Evolutionary conservation across 163 green algal species (phyloP).

Genomic region (Trebouxiophyceae sp.): DNA sequence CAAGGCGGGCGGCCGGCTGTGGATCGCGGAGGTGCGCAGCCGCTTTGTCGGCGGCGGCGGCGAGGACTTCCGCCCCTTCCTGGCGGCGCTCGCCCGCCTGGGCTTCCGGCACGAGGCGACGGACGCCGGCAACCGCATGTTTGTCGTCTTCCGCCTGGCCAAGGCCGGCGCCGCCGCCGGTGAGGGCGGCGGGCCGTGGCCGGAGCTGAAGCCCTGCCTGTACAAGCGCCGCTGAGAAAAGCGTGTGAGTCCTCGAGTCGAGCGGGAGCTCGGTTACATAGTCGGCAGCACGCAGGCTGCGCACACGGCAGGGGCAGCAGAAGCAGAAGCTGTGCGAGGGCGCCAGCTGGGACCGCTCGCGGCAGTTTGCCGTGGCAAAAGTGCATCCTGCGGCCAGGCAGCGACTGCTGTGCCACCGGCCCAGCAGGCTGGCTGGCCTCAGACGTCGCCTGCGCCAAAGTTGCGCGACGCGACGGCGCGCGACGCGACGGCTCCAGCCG

Average conservation of each 20-base stretch:
- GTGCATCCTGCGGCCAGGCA: no score
- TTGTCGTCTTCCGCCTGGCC: slow-evolving; percentile 75
- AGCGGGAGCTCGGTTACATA: no score
- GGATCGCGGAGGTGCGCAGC: slow-evolving; percentile 90
- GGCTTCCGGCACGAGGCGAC: slow-evolving; percentile 61
- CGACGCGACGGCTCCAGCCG: not conserved
- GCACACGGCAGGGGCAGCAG: no score
- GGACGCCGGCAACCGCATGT: slow-evolving; percentile 83
- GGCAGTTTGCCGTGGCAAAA: no score
- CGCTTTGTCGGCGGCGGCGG: slow-evolving; percentile 1
- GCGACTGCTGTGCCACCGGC: no score
- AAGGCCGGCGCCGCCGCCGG: slow-evolving; percentile 31
- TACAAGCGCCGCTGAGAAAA: slow-evolving; percentile 74
- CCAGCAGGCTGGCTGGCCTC: no score
- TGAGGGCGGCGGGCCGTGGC: slow-evolving; percentile 55
- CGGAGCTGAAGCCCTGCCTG: slow-evolving; percentile 78
- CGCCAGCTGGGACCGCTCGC: no score
- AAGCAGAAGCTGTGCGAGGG: no score
- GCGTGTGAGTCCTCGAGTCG: no score
- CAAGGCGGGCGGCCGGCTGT: slow-evolving; percentile 61
- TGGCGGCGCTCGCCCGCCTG: slow-evolving; percentile 45
- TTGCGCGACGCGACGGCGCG: not conserved
- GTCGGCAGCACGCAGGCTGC: no score
- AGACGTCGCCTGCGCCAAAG: not conserved
- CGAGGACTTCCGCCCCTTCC: slow-evolving; percentile 53